phyloP scores from a whole-genome alignment of 768 basidiomycete genomes.

The Serendipita sp. region DNA sequence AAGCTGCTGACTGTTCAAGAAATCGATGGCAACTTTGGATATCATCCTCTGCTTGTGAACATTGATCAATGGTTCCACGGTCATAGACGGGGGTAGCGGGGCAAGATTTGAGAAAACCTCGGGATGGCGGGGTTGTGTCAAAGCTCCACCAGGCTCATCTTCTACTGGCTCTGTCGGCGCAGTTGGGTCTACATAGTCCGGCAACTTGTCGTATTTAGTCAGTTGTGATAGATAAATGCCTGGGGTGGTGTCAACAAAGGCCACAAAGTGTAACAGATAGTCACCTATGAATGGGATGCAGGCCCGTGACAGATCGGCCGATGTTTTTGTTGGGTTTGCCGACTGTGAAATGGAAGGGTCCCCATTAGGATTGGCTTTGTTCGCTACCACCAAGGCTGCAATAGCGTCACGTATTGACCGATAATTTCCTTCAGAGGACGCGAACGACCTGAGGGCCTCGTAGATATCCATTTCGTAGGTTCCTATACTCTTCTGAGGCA shows the following conservation, averaged over 20 bases:
- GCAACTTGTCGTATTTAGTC: constrained; percentile 43
- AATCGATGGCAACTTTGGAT: constrained; percentile 59
- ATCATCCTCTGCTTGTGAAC: constrained; percentile 77
- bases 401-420: constrained; percentile 52
- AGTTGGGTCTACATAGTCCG: constrained; percentile 71
- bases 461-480: constrained; percentile 58
- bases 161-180: constrained; percentile 52
- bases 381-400: constrained; percentile 46
- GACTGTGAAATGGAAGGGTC: constrained; percentile 24
- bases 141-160: constrained; percentile 42
- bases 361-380: constrained; percentile 30
- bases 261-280: constrained; percentile 13
- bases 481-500: constrained; percentile 43
- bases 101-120: constrained; percentile 63
- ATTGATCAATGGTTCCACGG: constrained; percentile 73
- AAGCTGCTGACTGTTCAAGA: constrained; percentile 71
- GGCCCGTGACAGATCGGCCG: constrained; percentile 21
- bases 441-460: constrained; percentile 51
- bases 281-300: constrained; percentile 76
- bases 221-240: constrained; percentile 67
- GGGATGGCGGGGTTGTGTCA: constrained; percentile 54
- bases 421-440: constrained; percentile 50
- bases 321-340: constrained; percentile 12
- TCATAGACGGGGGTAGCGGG: constrained; percentile 57
- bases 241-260: constrained; percentile 15